Conservation (phyloP, 495 filamentous ascomycete species). For the Penicillium taxi region DNA sequence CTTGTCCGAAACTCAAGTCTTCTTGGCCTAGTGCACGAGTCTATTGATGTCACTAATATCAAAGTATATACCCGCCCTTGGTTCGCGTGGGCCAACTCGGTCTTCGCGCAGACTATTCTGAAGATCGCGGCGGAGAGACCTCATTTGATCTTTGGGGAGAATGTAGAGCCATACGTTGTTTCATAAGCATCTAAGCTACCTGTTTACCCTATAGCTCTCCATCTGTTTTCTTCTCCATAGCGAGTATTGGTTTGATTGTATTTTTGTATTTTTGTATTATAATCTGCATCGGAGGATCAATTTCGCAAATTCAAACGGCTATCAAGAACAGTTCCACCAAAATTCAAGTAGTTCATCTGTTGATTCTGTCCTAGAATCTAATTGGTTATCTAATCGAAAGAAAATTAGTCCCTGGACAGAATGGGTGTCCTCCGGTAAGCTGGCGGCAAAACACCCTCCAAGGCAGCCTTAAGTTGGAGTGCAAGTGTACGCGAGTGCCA, state of each 20-base stretch:
- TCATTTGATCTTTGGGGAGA: slow-evolving; percentile 71
- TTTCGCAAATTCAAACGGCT: too few relatives aligned
- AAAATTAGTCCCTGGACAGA: too few relatives aligned
- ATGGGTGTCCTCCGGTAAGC: slow-evolving; percentile 18
- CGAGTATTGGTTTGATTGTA: too few relatives aligned
- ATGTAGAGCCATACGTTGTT: slow-evolving; percentile 32
- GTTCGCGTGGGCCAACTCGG: slow-evolving; percentile 98
- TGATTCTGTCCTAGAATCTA: too few relatives aligned
- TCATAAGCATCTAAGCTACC: slow-evolving; percentile 1
- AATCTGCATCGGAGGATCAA: too few relatives aligned
- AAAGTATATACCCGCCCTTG: slow-evolving; percentile 77
- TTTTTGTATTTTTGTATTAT: too few relatives aligned
- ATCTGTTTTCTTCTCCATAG: too few relatives aligned
- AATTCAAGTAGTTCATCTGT: too few relatives aligned
- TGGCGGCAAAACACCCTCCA: slow-evolving; percentile 17
- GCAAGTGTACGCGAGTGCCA: slow-evolving; percentile 21
- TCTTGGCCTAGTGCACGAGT: slow-evolving; percentile 85
- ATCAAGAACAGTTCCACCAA: too few relatives aligned
- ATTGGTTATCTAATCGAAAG: too few relatives aligned
- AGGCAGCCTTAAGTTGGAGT: slow-evolving; percentile 23
- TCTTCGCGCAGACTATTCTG: slow-evolving; percentile 89
- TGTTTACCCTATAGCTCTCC: too few relatives aligned
- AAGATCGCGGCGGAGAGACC: slow-evolving; percentile 82
- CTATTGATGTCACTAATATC: slow-evolving; percentile 71
- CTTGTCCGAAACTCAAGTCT: slow-evolving; percentile 63